These are phyloP conservation scores for Ceratobasidium sp. DNA, from an alignment of 1,284 basidiomycete species.

Conservation along the genomic window DNA sequence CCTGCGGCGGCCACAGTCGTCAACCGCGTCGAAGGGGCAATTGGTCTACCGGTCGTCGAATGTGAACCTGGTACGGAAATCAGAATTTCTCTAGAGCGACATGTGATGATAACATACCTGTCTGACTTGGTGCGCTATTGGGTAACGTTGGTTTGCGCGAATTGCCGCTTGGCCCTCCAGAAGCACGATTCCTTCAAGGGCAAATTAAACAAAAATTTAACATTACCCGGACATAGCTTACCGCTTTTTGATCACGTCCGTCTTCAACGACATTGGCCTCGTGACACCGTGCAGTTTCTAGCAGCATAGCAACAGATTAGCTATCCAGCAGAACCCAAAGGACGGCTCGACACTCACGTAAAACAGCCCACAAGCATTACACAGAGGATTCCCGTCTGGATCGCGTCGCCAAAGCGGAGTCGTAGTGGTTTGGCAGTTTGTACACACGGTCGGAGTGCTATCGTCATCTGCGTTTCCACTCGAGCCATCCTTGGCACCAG, in stretches of 20 bases:
- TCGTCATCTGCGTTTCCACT: constrained; percentile 62
- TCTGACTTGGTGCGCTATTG: not conserved
- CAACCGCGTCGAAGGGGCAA: constrained; percentile 23
- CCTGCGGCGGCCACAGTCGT: constrained; percentile 24
- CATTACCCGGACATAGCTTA: constrained; percentile 49
- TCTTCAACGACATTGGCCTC: constrained; percentile 91
- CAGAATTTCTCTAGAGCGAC: not conserved
- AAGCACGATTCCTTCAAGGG: constrained; percentile 21
- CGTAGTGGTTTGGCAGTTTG: constrained; percentile 94
- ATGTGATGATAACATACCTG: not conserved
- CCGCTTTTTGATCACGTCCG: constrained; percentile 98
- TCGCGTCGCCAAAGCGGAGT: constrained; percentile 95
- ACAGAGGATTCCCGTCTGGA: constrained; percentile 92
- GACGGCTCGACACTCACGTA: constrained; percentile 66
- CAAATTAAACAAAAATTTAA: not conserved
- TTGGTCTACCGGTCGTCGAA: constrained; percentile 17
- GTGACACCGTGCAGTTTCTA: constrained; percentile 96
- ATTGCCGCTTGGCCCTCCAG: constrained; percentile 13
- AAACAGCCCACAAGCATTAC: constrained; percentile 90
- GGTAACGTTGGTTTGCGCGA: constrained; percentile 10
- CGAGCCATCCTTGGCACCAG: constrained; percentile 42
- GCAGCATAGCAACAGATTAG: constrained; percentile 44
- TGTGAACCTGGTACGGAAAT: not conserved
- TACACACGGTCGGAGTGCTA: constrained; percentile 79
- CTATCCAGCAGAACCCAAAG: constrained; percentile 37